Conservation (phyloP, 805 yeast genomes). For the Huiozyma naganishii region DNA sequence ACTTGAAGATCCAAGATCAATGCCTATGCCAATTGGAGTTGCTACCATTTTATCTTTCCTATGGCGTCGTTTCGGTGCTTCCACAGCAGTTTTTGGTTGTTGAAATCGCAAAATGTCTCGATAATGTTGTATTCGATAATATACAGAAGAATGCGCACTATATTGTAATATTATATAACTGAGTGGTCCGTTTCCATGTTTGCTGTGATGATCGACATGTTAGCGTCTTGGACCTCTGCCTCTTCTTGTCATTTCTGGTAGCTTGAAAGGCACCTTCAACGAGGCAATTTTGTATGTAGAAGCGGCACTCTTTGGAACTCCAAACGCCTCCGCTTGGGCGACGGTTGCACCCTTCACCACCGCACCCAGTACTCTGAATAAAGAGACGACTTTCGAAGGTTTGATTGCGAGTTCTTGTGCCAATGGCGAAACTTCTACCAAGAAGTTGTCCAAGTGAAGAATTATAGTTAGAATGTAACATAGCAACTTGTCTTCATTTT, state of each 20-base stretch:
- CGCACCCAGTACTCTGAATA: constrained; percentile 80
- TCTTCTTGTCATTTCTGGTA: constrained; percentile 73
- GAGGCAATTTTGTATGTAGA: constrained; percentile 67
- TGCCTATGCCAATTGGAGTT: constrained; percentile 28
- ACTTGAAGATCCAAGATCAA: constrained; percentile 43
- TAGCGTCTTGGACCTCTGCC: constrained; percentile 33
- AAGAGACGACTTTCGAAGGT: constrained; percentile 55
- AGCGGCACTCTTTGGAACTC: constrained; percentile 50
- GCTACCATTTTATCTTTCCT: background rate
- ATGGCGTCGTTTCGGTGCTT: no score
- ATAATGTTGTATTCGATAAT: no score
- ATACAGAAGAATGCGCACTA: no score
- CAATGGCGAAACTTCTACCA: constrained; percentile 66
- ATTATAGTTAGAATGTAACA: constrained; percentile 66
- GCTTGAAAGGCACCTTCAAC: constrained; percentile 77
- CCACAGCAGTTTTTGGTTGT: no score
- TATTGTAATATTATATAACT: no score
- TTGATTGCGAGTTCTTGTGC: constrained; percentile 78
- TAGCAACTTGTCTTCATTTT: constrained; percentile 73
- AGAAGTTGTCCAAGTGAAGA: constrained; percentile 65
- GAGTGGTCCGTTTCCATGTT: no score
- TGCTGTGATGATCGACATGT: background rate
- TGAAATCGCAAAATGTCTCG: no score
- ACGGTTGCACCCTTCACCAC: constrained; percentile 57
- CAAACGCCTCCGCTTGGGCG: constrained; percentile 66